Conservation (phyloP, 495 filamentous ascomycete genomes). For the Penicillium robsamsonii region DNA sequence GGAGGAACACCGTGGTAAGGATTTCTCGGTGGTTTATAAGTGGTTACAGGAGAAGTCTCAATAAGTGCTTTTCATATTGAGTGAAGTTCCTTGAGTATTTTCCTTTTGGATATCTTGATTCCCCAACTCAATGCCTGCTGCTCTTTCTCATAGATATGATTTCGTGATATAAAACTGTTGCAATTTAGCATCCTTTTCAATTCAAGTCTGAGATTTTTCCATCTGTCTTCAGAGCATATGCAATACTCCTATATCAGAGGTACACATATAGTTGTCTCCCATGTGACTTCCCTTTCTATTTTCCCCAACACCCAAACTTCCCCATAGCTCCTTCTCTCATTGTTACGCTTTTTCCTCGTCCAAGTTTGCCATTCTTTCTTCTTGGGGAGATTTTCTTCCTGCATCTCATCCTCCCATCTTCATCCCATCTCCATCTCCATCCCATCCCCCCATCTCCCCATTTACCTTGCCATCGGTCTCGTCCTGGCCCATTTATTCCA, state of each 20-base stretch:
- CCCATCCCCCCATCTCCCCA: not conserved
- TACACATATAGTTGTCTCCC: not conserved
- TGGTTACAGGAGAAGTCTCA: slow-evolving; percentile 54
- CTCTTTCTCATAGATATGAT: slow-evolving; percentile 8
- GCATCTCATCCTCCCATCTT: slow-evolving; percentile 15
- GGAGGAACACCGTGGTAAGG: slow-evolving; percentile 61
- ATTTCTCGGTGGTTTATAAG: slow-evolving; percentile 84
- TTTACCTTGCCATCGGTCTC: not conserved
- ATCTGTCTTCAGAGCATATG: not conserved
- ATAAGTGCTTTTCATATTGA: slow-evolving; percentile 5
- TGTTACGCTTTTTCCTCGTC: slow-evolving; percentile 7
- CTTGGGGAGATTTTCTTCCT: slow-evolving; percentile 1
- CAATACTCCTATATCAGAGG: not conserved
- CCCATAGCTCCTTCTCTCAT: slow-evolving; percentile 7
- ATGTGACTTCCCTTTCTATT: not conserved
- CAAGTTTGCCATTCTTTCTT: not conserved
- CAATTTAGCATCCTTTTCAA: not conserved
- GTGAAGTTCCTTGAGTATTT: not conserved
- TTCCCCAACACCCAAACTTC: not conserved
- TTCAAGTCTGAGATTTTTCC: not conserved
- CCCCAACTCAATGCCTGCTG: not conserved
- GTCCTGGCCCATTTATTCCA: not conserved
- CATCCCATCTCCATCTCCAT: slow-evolving; percentile 27
- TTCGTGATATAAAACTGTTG: not conserved
- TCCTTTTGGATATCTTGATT: slow-evolving; percentile 1